phyloP scores from a whole-genome alignment of 192 early-diverging fungal genomes.

The Coemansia asiatica region DNA sequence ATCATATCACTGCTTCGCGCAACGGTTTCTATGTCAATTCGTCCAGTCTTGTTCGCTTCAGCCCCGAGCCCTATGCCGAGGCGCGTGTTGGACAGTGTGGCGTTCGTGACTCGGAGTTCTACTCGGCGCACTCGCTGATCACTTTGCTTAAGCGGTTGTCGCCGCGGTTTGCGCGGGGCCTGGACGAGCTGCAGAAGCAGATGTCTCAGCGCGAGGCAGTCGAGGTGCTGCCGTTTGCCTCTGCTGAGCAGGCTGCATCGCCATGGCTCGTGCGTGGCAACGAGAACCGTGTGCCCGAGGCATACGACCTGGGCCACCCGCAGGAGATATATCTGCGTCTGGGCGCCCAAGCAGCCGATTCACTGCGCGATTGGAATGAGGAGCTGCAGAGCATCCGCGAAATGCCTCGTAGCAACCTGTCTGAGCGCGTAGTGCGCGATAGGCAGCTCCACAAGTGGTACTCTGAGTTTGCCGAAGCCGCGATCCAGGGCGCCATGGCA shows the following conservation, averaged over 20 bases:
- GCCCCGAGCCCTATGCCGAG: constrained; percentile 50
- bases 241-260: constrained; percentile 63
- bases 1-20: constrained; percentile 83
- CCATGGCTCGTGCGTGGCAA: constrained; percentile 78
- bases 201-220: constrained; percentile 63
- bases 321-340: constrained; percentile 34
- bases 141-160: constrained; percentile 66
- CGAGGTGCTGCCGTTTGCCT: constrained; percentile 74
- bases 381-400: constrained; percentile 88
- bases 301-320: constrained; percentile 34
- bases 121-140: constrained; percentile 64
- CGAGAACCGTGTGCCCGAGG: constrained; percentile 25
- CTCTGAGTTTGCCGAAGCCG: constrained; percentile 91
- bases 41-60: constrained; percentile 71
- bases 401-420: constrained; percentile 70
- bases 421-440: constrained; percentile 85
- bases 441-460: constrained; percentile 80
- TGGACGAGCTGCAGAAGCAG: constrained; percentile 65
- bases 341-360: constrained; percentile 31
- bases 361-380: constrained; percentile 94
- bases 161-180: constrained; percentile 67
- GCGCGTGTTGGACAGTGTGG: constrained; percentile 33
- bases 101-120: constrained; percentile 42
- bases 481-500: constrained; percentile 76
- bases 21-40: constrained; percentile 87